A percentile compares a stretch with the other conserved stretches of the same genome.
Evolutionary conservation across 495 filamentous ascomycete species (phyloP).

Genomic region (Tuber aestivum): DNA sequence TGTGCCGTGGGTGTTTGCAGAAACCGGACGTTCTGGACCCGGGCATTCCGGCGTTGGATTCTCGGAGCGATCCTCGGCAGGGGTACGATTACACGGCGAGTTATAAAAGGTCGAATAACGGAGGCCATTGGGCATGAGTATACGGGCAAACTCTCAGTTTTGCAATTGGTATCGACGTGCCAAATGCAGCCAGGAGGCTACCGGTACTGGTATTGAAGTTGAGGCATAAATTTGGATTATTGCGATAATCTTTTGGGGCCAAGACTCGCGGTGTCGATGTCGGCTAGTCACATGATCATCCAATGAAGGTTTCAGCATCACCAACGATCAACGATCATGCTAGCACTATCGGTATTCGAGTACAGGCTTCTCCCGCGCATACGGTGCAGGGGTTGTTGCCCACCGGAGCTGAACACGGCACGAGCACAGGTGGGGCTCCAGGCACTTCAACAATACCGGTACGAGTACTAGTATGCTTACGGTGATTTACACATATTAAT

Average conservation of each 20-base stretch:
- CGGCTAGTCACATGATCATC: neutral
- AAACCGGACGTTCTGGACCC: conserved; percentile 87
- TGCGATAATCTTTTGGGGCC: neutral
- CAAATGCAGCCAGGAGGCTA: neutral
- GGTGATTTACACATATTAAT: no score
- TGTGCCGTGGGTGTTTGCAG: conserved; percentile 56
- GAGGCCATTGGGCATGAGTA: conserved; percentile 15
- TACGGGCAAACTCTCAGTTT: neutral
- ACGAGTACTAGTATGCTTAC: no score
- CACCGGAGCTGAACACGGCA: no score
- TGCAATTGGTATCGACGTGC: neutral
- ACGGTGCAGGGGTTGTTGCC: no score
- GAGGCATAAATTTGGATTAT: neutral
- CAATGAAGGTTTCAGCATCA: no score
- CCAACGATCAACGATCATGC: no score
- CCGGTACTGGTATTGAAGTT: no score
- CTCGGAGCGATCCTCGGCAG: conserved; percentile 10
- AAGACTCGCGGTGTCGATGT: neutral
- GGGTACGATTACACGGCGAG: conserved; percentile 21
- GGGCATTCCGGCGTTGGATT: conserved; percentile 76
- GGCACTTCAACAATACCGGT: no score
- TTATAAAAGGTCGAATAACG: conserved; percentile 23
- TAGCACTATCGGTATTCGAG: no score
- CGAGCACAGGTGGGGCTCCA: no score
- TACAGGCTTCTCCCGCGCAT: no score